phyloP scores from a whole-genome alignment of 495 filamentous ascomycete species.

The Letharia columbiana region DNA sequence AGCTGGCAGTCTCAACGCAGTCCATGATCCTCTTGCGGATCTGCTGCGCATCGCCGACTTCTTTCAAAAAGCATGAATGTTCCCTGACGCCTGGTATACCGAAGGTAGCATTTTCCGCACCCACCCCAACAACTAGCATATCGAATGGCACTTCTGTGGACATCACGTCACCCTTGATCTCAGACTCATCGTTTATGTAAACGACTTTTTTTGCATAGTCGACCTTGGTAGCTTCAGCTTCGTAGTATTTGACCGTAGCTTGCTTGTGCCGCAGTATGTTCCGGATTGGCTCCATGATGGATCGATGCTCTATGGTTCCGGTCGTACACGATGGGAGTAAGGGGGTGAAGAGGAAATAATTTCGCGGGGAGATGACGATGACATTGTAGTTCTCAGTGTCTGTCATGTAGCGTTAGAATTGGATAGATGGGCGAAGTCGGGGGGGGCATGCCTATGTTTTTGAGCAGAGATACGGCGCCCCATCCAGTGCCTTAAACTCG shows the following conservation, averaged over 20 bases:
- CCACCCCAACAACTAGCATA: conserved; percentile 94
- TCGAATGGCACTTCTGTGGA: conserved; percentile 92
- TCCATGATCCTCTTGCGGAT: conserved; percentile 99
- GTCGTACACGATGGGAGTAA: conserved; percentile 94
- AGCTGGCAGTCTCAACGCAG: conserved; percentile 94
- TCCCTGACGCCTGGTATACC: conserved; percentile 94
- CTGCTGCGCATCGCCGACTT: conserved; percentile 87
- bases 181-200: conserved; percentile 82
- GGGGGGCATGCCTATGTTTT: conserved; percentile 40
- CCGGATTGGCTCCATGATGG: conserved; percentile 97
- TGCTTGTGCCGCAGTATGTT: conserved; percentile 92
- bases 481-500: conserved; percentile 71
- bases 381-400: conserved; percentile 99
- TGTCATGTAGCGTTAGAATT: not conserved
- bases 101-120: conserved; percentile 97
- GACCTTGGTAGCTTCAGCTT: conserved; percentile 95
- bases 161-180: conserved; percentile 75
- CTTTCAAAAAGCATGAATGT: conserved; percentile 95
- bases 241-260: conserved; percentile 87
- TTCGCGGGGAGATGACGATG: conserved; percentile 85
- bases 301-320: conserved; percentile 94
- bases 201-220: conserved; percentile 86
- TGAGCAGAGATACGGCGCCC: conserved; percentile 92
- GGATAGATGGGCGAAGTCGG: not conserved
- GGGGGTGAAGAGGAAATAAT: conserved; percentile 99